Percentiles rank a stretch among this genome's conserved stretches.
phyloP scores from a whole-genome alignment of 352 stramenopile species.

The Pythium coloratum region DNA sequence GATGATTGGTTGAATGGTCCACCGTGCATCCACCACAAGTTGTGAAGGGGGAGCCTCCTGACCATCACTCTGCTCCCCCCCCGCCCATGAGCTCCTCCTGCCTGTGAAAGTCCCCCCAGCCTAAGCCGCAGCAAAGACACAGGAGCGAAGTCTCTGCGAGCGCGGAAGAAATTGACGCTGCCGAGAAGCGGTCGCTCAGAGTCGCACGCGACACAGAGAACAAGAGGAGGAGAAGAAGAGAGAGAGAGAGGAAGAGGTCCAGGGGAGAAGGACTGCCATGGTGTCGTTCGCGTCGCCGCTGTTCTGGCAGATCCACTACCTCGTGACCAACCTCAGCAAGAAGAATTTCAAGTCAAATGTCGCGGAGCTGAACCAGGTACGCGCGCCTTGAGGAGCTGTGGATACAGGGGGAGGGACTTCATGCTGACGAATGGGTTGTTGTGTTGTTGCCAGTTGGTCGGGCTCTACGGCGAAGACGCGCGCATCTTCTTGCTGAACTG shows the following conservation, averaged over 20 bases:
- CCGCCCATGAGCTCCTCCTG: slow-evolving; percentile 18
- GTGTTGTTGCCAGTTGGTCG: slow-evolving; percentile 67
- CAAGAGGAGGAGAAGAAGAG: not conserved
- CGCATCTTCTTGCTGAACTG: slow-evolving; percentile 91
- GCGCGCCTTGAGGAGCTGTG: slow-evolving; percentile 3
- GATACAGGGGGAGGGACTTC: not conserved
- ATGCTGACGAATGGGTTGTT: slow-evolving; percentile 1
- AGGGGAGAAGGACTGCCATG: slow-evolving; percentile 39
- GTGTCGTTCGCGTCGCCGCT: slow-evolving; percentile 91
- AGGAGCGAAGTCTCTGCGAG: slow-evolving; percentile 10
- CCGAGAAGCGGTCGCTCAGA: not conserved
- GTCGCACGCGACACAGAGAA: not conserved
- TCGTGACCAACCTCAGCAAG: slow-evolving; percentile 93
- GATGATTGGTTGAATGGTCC: slow-evolving; percentile 23
- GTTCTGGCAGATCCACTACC: slow-evolving; percentile 94
- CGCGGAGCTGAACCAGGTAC: slow-evolving; percentile 90
- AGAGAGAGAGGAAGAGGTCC: slow-evolving; percentile 4
- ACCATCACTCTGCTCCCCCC: slow-evolving; percentile 33
- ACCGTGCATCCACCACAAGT: slow-evolving; percentile 21
- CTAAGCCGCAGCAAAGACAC: not conserved
- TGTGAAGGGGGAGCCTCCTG: slow-evolving; percentile 8
- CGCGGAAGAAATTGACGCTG: slow-evolving; percentile 32
- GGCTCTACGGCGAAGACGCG: slow-evolving; percentile 90
- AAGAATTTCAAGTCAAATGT: slow-evolving; percentile 94
- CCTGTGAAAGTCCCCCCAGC: slow-evolving; percentile 11